A percentile compares a stretch with the other conserved stretches of the same genome.
Conservation (phyloP, 176 grass and related monocot genomes). For the Carex kokanica region DNA sequence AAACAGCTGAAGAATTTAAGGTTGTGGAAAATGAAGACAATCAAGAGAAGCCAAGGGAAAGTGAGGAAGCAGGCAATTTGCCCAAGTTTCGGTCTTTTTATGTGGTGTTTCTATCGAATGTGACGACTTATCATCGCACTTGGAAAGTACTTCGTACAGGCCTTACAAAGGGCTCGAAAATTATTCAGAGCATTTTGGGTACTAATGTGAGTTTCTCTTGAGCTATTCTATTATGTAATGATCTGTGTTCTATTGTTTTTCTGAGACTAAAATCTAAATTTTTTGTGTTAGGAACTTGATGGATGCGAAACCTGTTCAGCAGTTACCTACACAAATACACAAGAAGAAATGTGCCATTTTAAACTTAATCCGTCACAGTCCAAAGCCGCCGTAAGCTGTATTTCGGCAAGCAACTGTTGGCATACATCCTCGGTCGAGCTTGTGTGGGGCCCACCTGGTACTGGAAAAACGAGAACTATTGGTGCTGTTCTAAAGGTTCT, state of each 20-base stretch:
- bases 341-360: slow-evolving; percentile 34
- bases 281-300: slow-evolving; percentile 37
- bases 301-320: slow-evolving; percentile 39
- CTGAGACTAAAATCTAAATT: slow-evolving; percentile 26
- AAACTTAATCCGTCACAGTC: slow-evolving; percentile 62
- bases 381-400: slow-evolving; percentile 46
- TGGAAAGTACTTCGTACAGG: slow-evolving; percentile 47
- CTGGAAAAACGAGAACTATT: slow-evolving; percentile 81
- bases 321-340: slow-evolving; percentile 34
- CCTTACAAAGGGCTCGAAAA: slow-evolving; percentile 44
- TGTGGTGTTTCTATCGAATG: slow-evolving; percentile 56
- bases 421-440: slow-evolving; percentile 49
- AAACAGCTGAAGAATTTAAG: slow-evolving; percentile 29
- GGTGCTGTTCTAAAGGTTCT: slow-evolving; percentile 54
- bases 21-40: neutral
- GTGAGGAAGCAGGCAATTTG: slow-evolving; percentile 1
- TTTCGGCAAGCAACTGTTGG: slow-evolving; percentile 42
- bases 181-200: slow-evolving; percentile 48
- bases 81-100: slow-evolving; percentile 49
- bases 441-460: slow-evolving; percentile 82
- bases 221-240: slow-evolving; percentile 20
- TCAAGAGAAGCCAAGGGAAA: slow-evolving; percentile 28
- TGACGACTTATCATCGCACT: slow-evolving; percentile 64
- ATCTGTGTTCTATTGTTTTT: slow-evolving; percentile 1
- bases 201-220: slow-evolving; percentile 54